These are phyloP conservation scores for Syzygium jambos DNA, from an alignment of 345 rosid species.

Conservation along the genomic window DNA sequence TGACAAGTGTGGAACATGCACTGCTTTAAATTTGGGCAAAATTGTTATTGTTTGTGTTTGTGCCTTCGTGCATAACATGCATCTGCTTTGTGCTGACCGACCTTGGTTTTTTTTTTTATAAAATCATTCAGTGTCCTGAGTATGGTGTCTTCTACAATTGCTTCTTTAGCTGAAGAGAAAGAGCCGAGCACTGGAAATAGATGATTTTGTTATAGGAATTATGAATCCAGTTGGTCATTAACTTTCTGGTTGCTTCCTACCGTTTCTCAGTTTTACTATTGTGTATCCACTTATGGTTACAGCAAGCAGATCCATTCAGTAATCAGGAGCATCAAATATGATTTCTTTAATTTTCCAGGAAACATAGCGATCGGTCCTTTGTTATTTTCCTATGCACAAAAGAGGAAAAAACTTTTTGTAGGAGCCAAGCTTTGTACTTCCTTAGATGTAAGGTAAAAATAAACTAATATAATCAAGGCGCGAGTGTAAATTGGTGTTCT, in stretches of 20 bases:
- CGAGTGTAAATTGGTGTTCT: not conserved
- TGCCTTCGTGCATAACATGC: not conserved
- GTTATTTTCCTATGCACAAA: not conserved
- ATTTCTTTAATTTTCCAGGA: not conserved
- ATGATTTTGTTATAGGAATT: not conserved
- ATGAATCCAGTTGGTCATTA: not conserved
- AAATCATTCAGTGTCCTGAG: not conserved
- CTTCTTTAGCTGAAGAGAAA: not conserved
- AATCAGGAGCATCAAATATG: not conserved
- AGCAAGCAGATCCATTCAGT: not conserved
- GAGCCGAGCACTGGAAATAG: not conserved
- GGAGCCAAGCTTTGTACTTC: not conserved
- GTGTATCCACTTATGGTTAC: not conserved
- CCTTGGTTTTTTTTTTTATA: not conserved
- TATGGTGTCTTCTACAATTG: not conserved
- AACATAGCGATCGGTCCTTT: not conserved
- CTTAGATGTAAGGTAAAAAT: not conserved
- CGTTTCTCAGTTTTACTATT: not conserved
- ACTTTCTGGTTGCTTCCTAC: not conserved
- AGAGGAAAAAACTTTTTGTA: not conserved
- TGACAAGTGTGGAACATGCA: not conserved
- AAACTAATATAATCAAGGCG: not conserved
- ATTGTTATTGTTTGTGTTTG: not conserved
- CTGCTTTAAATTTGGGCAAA: not conserved
- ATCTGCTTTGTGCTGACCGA: not conserved